Base-by-base conservation (phyloP, 352 stramenopile genomes). In the Pythium sp. region DNA sequence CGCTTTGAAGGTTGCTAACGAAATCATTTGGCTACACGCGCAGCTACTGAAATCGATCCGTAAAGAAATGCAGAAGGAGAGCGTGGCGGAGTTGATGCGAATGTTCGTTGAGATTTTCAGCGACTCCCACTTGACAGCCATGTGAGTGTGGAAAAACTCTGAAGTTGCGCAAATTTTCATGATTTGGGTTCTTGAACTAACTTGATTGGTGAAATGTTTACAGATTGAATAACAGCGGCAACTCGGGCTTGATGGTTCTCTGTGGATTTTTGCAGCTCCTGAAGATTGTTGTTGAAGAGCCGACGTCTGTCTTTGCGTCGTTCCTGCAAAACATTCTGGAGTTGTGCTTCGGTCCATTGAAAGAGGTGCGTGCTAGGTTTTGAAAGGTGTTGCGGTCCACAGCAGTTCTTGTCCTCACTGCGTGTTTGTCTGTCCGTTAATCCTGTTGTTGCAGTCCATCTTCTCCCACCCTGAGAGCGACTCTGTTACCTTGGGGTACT, bases 51-150 rank as follows among this genome's bases (percentile, higher is more conserved):
- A 92, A 60, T 92, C 86, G 7, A 84, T 94, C 26, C 86, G 86
- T 2, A 92, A 92, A 72, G 84, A 94, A 67, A 91, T 94, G 81
- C 82, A 82, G 22, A 93, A 90, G 62, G 83, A 91, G 0, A 83
- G 72, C 0, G 83, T 94, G 24, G 76, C 73, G 1, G 81, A 89
- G 24, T 82, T 93, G 56, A 92, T 94, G 76, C 77, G 72, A 49
- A 79, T 84, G 18, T 92, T 94, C 56, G 83, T 94, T 26, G 82
- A 91, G 64, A 91, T 92, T 34, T 94, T 94, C 68, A 85, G 86
- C 54, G 76, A 93, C 53, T 36, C 75, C 30, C 84, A 91, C n/a
- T 76, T 94, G n/a, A 83, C 77, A 24, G 60, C 72, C 53, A 71
- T 88, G 86, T 94, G 84, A 68, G 82, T 84, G 9, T 6, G 22